Conservation (phyloP, 2,329 filamentous ascomycete species). For the Alternaria burnsii region DNA sequence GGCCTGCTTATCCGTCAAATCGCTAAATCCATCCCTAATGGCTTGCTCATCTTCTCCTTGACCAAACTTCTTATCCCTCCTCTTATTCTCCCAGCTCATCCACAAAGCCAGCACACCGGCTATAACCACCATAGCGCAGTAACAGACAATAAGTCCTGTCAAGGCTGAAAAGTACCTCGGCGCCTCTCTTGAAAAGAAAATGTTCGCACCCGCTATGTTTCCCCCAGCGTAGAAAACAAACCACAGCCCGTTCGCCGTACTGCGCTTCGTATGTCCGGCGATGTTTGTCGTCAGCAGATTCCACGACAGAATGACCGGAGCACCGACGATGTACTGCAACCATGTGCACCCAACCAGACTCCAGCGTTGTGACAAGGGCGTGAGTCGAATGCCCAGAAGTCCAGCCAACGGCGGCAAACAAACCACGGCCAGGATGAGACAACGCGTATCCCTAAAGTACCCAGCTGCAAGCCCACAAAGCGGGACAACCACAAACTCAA, state of each 20-base stretch:
- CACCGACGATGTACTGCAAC: conserved; percentile 61
- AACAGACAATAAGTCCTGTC: conserved; percentile 55
- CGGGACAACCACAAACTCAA: conserved; percentile 55
- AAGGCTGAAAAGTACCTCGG: conserved; percentile 58
- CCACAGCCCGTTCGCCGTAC: conserved; percentile 59
- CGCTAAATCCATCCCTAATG: conserved; percentile 46
- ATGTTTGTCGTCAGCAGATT: conserved; percentile 56
- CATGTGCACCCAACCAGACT: conserved; percentile 63
- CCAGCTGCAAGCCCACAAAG: conserved; percentile 46
- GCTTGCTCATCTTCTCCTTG: conserved; percentile 42
- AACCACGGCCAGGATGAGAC: conserved; percentile 48
- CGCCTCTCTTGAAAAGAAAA: conserved; percentile 56
- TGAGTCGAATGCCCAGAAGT: conserved; percentile 61
- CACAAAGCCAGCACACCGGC: conserved; percentile 33
- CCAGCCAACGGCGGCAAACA: conserved; percentile 59
- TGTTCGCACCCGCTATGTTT: conserved; percentile 59
- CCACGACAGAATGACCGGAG: conserved; percentile 62
- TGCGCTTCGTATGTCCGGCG: conserved; percentile 63
- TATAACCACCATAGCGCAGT: conserved; percentile 54
- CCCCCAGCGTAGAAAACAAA: conserved; percentile 60
- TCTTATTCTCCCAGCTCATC: conserved; percentile 48
- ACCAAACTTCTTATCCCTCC: conserved; percentile 39
- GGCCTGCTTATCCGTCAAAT: conserved; percentile 46
- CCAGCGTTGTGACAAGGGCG: conserved; percentile 56
- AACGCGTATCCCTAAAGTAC: conserved; percentile 42